Conservation (phyloP, 2,329 filamentous ascomycete species). For the Aspergillus arachidicola region DNA sequence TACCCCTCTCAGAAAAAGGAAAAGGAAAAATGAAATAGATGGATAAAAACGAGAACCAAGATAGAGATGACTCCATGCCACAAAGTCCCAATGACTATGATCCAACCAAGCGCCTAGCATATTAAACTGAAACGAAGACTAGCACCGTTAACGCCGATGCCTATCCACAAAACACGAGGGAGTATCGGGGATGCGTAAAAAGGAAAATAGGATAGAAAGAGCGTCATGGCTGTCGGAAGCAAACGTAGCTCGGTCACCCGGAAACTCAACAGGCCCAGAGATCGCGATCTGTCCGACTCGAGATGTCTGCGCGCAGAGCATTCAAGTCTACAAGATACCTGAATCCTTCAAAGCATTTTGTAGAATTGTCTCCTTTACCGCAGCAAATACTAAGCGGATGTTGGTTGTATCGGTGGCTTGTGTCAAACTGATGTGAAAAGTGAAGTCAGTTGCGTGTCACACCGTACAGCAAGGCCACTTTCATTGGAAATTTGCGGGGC, state of each 20-base stretch:
- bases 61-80: constrained; percentile 22
- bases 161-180: constrained; percentile 19
- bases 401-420: constrained; percentile 99
- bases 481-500: constrained; percentile 1
- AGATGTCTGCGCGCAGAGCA: neutral
- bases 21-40: constrained; percentile 2
- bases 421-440: constrained; percentile 68
- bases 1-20: constrained; percentile 11
- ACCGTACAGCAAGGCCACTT: neutral
- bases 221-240: constrained; percentile 17
- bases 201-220: constrained; percentile 14
- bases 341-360: constrained; percentile 98
- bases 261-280: neutral
- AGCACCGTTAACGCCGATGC: constrained; percentile 26
- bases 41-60: neutral
- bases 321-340: constrained; percentile 70
- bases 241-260: constrained; percentile 1
- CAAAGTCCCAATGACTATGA: constrained; percentile 19
- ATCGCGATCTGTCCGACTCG: neutral
- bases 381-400: constrained; percentile 94
- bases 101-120: constrained; percentile 27
- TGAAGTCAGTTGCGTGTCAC: constrained; percentile 24
- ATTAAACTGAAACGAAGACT: constrained; percentile 16
- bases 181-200: constrained; percentile 18
- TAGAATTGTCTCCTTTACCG: constrained; percentile 97